Evolutionary conservation across 768 basidiomycete genomes (phyloP), one percentile per base, ranked within the genome.

Genomic region (Hericium rajendrae): DNA sequence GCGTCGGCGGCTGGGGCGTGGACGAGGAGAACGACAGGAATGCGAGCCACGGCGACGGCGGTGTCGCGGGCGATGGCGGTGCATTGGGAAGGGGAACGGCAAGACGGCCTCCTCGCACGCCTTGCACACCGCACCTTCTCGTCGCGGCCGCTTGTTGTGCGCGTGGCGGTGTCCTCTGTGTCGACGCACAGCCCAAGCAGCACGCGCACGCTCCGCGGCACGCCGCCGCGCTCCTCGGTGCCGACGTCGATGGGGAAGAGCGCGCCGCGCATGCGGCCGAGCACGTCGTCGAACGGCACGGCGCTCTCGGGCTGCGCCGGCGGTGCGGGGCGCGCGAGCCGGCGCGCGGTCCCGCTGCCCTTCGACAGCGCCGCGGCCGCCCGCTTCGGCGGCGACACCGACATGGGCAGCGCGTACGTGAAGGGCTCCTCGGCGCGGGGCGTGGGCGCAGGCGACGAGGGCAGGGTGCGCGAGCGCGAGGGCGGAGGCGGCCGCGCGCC

Each of bases 251-350:
- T 38, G 9, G 60, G 55, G 26, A 63, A 63, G 11, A 63, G 60
- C n/a, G 41, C 24, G 26, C 53, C 57, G 38, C 57, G 57, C 53
- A 61, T 56, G 38, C 60, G 53, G n/a, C 51, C 46, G 37, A 57
- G 60, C 18, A 63, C 56, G n/a, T 63, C 60, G 16, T 61, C 57
- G 55, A 63, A 63, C 24, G 60, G 46, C 28, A 63, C 37, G n/a
- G 22, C 26, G 38, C 53, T 57, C n/a, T 48, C n/a, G 55, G 59
- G 57, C 26, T 37, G n/a, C 37, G 55, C 32, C 20, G 48, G 15
- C 38, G 60, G 28, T 39, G 56, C 22, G 6, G 49, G 26, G n/a
- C 41, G 15, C n/a, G 49, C 43, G 15, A 18, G 55, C 41, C 37
- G 18, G 40, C 57, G 62, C 8, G 57, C 43, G 51, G 39, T 57